Evolutionary conservation across 2,329 filamentous ascomycete species (phyloP), one percentile per base, ranked within the genome.

Genomic region (Alternaria infectoria): DNA sequence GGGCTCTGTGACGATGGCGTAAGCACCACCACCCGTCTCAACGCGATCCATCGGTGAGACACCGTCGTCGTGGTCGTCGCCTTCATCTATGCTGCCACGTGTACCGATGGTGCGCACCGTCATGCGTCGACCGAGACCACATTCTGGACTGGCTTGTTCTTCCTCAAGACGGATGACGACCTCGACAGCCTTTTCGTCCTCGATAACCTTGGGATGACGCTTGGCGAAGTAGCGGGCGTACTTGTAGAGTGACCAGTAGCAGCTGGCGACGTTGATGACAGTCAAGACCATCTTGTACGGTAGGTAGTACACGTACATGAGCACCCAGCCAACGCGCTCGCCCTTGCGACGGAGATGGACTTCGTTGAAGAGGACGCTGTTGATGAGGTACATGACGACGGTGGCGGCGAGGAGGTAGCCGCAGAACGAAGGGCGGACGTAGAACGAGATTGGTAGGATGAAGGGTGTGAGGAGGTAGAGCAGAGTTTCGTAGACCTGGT

Each of bases 301-400:
- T 8, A 61, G 58, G 66, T 85, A 85, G 69, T 83, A 85, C 4
- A 82, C 13, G 77, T 73, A 71, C 15, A 76, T 51, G 5, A 82
- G 74, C 8, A 72, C 70, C 73, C 76, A 81, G 43, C 74, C 74
- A 11, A 85, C 73, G 36, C 80, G 78, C 70, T 84, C 83, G 7
- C 81, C 81, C 57, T 84, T 83, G 30, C 74, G 64, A 10, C 83
- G 80, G 2, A 85, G 76, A 58, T 85, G 83, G 1, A 85, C 67
- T 68, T 83, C 82, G 69, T 85, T 85, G 76, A 85, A 85, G 45
- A 85, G 76, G 11, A 82, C 64, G 50, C 79, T 78, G 69, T 82
- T 82, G 67, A 82, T 40, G 47, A 82, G 69, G 61, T 85, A 84
- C 70, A 85, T 74, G 12, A 65, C 78, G 13, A 82, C 60, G 0